Percentiles rank a stretch among this genome's conserved stretches.
These are phyloP conservation scores for Trichoderma sp. DNA, from an alignment of 2,329 filamentous ascomycete genomes.

Conservation along the genomic window DNA sequence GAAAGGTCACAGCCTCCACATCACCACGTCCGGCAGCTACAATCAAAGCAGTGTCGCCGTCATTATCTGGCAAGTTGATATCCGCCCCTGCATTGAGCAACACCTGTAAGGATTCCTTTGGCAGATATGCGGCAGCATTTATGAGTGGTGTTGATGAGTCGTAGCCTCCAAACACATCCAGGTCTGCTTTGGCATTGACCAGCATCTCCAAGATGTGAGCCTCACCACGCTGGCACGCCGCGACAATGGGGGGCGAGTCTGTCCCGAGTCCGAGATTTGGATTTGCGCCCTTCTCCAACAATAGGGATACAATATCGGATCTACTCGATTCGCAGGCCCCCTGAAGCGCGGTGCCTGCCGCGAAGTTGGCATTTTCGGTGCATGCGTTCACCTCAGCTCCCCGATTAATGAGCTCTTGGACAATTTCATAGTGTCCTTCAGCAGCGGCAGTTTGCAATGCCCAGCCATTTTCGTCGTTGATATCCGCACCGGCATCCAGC, in stretches of 20 bases:
- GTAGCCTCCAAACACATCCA: constrained; percentile 37
- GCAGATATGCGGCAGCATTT: constrained; percentile 36
- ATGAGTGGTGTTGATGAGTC: constrained; percentile 38
- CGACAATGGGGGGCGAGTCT: constrained; percentile 37
- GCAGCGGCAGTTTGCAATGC: constrained; percentile 39
- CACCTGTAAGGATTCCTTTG: constrained; percentile 31
- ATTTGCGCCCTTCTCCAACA: constrained; percentile 39
- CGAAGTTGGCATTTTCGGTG: constrained; percentile 30
- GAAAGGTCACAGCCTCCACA: constrained; percentile 32
- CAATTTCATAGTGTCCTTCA: constrained; percentile 36
- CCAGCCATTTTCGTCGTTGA: constrained; percentile 37
- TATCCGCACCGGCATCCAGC: constrained; percentile 34
- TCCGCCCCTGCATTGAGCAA: constrained; percentile 39
- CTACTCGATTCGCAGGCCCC: constrained; percentile 38
- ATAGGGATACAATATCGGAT: constrained; percentile 36
- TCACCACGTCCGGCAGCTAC: constrained; percentile 36
- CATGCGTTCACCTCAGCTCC: constrained; percentile 38
- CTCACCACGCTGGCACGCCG: constrained; percentile 36
- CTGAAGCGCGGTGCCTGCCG: constrained; percentile 39
- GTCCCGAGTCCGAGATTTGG: constrained; percentile 38
- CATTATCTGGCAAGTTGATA: constrained; percentile 36
- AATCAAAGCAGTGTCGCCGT: constrained; percentile 41
- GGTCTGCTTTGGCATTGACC: constrained; percentile 35
- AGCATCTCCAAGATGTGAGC: constrained; percentile 37
- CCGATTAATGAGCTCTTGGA: constrained; percentile 34